phyloP scores from a whole-genome alignment of 768 basidiomycete genomes.

The Amanita muscaria region DNA sequence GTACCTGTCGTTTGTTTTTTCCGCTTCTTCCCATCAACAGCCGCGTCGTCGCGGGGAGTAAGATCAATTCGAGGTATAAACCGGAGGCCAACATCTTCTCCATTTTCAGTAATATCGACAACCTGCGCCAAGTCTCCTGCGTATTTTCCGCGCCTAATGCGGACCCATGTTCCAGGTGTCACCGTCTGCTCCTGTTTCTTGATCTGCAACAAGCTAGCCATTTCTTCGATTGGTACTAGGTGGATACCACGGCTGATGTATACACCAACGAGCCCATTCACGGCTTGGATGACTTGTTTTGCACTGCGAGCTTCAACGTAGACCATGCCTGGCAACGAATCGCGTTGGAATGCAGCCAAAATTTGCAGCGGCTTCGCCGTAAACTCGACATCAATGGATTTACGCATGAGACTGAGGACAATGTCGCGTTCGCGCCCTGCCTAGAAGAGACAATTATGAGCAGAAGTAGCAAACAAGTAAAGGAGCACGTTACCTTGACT shows the following conservation, averaged over 20 bases:
- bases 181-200: conserved; percentile 89
- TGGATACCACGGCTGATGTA: conserved; percentile 76
- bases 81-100: conserved; percentile 86
- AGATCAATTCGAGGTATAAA: conserved; percentile 98
- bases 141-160: conserved; percentile 89
- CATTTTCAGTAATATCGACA: conserved; percentile 86
- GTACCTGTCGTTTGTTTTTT: conserved; percentile 51
- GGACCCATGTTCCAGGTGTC: conserved; percentile 87
- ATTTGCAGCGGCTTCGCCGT: conserved; percentile 75
- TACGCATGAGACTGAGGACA: conserved; percentile 91
- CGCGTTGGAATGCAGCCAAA: conserved; percentile 90
- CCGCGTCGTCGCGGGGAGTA: conserved; percentile 74
- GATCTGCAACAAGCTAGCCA: conserved; percentile 92
- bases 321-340: conserved; percentile 91
- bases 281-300: conserved; percentile 76
- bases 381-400: conserved; percentile 79
- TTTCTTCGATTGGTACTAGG: conserved; percentile 93
- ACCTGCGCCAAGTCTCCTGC: conserved; percentile 93
- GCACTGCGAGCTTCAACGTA: conserved; percentile 92
- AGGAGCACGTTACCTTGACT: conserved; percentile 58
- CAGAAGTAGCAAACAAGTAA: not conserved
- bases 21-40: conserved; percentile 62
- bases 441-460: conserved; percentile 28
- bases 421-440: conserved; percentile 89
- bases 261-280: conserved; percentile 87